These are phyloP conservation scores for Beauveria sp. DNA, from an alignment of 2,329 filamentous ascomycete genomes.

Conservation along the genomic window DNA sequence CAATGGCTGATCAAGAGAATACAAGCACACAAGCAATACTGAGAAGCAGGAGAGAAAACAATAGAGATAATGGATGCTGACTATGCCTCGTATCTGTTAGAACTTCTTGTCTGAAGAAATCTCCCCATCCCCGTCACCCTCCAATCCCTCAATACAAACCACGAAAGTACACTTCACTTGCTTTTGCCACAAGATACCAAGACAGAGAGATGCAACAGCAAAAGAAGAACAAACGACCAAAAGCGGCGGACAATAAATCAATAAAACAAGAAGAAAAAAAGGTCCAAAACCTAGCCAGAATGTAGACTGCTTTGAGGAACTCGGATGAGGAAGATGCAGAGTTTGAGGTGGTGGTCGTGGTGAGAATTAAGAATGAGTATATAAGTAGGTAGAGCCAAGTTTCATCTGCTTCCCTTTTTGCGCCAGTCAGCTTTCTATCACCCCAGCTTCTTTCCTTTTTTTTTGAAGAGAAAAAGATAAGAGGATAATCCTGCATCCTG, in stretches of 20 bases:
- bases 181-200: background rate
- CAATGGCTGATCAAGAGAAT: background rate
- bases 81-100: constrained; percentile 7
- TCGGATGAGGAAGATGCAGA: background rate
- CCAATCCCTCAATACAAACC: background rate
- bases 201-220: background rate
- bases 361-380: constrained; percentile 9
- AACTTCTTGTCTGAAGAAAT: background rate
- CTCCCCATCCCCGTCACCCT: background rate
- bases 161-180: background rate
- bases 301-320: background rate
- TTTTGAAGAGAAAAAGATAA: background rate
- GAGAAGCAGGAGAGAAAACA: background rate
- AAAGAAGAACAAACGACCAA: background rate
- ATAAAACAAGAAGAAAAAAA: background rate
- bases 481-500: background rate
- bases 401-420: background rate
- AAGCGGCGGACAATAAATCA: background rate
- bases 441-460: background rate
- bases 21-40: background rate
- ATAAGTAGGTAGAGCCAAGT: constrained; percentile 4
- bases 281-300: background rate
- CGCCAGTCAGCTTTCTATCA: background rate
- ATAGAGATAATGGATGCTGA: background rate
- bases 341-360: background rate